Percentiles rank a stretch among this genome's conserved stretches.
phyloP scores from a whole-genome alignment of 371 early-diverging fungal genomes.

The Mortierella sp. region DNA sequence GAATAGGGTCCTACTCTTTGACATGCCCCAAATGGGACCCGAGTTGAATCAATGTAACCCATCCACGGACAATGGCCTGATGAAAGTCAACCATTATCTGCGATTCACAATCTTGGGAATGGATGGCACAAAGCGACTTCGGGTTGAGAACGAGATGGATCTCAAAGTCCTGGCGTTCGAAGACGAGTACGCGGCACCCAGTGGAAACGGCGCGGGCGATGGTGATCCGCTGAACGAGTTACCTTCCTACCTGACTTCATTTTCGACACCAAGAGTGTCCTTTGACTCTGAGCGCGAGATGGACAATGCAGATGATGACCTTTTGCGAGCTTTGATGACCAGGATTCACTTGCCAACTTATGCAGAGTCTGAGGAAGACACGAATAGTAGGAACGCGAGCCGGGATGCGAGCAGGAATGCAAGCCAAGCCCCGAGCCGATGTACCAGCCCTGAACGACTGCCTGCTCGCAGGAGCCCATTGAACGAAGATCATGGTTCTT shows the following conservation, averaged over 20 bases:
- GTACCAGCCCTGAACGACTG: slow-evolving; percentile 24
- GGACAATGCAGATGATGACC: slow-evolving; percentile 30
- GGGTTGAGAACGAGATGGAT: slow-evolving; percentile 38
- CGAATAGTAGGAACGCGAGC: slow-evolving; percentile 24
- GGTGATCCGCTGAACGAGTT: slow-evolving; percentile 18
- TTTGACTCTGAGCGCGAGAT: slow-evolving; percentile 32
- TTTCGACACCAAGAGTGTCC: slow-evolving; percentile 34
- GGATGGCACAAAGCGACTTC: slow-evolving; percentile 29
- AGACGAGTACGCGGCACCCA: slow-evolving; percentile 13
- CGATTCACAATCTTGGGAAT: slow-evolving; percentile 35
- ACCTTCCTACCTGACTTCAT: slow-evolving; percentile 46
- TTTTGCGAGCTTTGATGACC: slow-evolving; percentile 20
- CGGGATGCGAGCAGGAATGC: slow-evolving; percentile 17
- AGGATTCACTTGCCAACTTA: slow-evolving; percentile 42
- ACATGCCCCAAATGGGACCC: slow-evolving; percentile 45
- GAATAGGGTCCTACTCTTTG: slow-evolving; percentile 51
- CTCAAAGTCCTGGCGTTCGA: slow-evolving; percentile 40
- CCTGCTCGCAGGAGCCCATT: background rate
- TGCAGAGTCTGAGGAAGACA: slow-evolving; percentile 47
- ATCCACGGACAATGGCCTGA: slow-evolving; percentile 38
- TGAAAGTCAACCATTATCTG: slow-evolving; percentile 42
- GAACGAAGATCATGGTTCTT: too few relatives aligned
- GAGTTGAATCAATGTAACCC: slow-evolving; percentile 45
- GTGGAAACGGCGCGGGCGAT: background rate
- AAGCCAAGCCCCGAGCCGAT: slow-evolving; percentile 25